A percentile compares a stretch with the other conserved stretches of the same genome.
These are phyloP conservation scores for Stephania yunnanensis DNA, from an alignment of 164 flowering plant genomes.

Conservation along the genomic window DNA sequence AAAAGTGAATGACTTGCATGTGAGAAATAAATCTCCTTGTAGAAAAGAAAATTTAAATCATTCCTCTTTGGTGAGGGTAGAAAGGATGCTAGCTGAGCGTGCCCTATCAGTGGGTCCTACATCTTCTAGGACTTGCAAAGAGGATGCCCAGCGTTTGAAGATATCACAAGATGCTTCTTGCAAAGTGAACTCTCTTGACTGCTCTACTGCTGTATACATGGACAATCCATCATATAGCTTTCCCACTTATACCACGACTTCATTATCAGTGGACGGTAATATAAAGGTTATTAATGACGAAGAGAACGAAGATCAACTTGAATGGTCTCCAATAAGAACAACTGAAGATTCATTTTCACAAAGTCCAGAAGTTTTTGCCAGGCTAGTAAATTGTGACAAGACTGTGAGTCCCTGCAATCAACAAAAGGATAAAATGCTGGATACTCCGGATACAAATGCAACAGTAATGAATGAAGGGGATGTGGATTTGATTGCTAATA, in stretches of 20 bases:
- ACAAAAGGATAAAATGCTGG: conserved; percentile 21
- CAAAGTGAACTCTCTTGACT: background rate
- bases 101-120: conserved; percentile 9
- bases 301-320: conserved; percentile 21
- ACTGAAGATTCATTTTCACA: conserved; percentile 17
- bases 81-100: conserved; percentile 1
- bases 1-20: conserved; percentile 10
- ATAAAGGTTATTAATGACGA: conserved; percentile 26
- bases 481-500: conserved; percentile 12
- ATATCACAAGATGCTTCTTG: conserved; percentile 7
- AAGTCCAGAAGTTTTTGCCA: conserved; percentile 21
- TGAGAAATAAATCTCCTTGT: conserved; percentile 9
- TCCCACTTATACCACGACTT: conserved; percentile 4
- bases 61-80: conserved; percentile 8
- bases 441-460: conserved; percentile 29
- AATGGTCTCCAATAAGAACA: conserved; percentile 12
- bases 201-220: background rate
- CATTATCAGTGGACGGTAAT: conserved; percentile 10
- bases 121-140: conserved; percentile 15
- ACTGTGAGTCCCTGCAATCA: conserved; percentile 27
- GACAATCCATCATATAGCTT: conserved; percentile 11
- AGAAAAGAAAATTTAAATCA: conserved; percentile 10
- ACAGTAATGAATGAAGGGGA: conserved; percentile 25
- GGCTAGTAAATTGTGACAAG: conserved; percentile 19
- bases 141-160: conserved; percentile 17